Evolutionary conservation across 495 filamentous ascomycete species (phyloP).

Genomic region (Filosporella fistucella): DNA sequence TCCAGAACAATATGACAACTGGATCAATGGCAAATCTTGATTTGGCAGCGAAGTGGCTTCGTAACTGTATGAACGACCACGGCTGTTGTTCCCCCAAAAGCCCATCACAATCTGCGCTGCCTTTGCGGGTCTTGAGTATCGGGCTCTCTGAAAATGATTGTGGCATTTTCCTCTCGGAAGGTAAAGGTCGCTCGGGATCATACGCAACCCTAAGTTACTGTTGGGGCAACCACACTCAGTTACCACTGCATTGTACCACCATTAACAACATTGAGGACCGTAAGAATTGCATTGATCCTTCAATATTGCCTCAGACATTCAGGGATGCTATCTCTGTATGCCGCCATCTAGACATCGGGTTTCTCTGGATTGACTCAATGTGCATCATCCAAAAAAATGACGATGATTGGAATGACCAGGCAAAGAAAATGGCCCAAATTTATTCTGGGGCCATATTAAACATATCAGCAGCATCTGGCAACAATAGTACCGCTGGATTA

Average conservation of each 20-base stretch:
- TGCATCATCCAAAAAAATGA: slow-evolving; percentile 13
- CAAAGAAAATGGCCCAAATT: slow-evolving; percentile 9
- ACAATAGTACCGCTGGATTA: neutral
- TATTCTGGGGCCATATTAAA: slow-evolving; percentile 9
- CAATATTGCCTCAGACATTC: slow-evolving; percentile 10
- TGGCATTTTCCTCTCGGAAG: neutral
- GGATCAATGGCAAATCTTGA: slow-evolving; percentile 3
- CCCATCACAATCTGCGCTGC: neutral
- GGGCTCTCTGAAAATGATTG: neutral
- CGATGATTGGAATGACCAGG: slow-evolving; percentile 15
- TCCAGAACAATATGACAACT: neutral
- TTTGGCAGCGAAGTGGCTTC: slow-evolving; percentile 4
- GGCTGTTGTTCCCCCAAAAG: neutral
- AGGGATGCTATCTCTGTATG: slow-evolving; percentile 12
- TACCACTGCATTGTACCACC: neutral
- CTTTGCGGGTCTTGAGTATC: slow-evolving; percentile 3
- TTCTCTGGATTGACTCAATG: slow-evolving; percentile 20
- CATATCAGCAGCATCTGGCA: slow-evolving; percentile 4
- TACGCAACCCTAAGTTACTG: slow-evolving; percentile 12
- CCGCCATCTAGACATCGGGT: slow-evolving; percentile 5
- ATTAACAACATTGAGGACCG: neutral
- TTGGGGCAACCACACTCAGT: neutral
- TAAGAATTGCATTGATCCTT: neutral
- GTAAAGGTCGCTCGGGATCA: slow-evolving; percentile 5
- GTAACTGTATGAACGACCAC: slow-evolving; percentile 1